These are phyloP conservation scores for Aspergillus sp. DNA, from an alignment of 2,329 filamentous ascomycete genomes.

Conservation along the genomic window DNA sequence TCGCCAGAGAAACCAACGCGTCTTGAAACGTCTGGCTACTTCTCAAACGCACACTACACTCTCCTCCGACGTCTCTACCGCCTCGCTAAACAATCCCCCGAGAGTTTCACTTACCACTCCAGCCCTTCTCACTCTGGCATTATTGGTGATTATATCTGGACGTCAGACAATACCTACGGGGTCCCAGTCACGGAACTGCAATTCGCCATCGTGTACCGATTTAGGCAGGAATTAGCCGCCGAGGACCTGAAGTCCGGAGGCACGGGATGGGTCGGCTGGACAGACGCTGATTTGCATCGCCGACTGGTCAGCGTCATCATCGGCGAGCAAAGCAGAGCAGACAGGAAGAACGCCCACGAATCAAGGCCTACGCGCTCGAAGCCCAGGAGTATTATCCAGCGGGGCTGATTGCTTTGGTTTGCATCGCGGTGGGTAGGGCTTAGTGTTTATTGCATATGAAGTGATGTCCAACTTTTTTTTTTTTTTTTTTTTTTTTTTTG, in stretches of 20 bases:
- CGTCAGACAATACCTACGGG: slow-evolving; percentile 41
- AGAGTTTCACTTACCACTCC: slow-evolving; percentile 39
- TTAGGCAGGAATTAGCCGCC: slow-evolving; percentile 37
- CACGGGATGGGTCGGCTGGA: slow-evolving; percentile 43
- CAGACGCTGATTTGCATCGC: slow-evolving; percentile 44
- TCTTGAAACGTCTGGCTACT: slow-evolving; percentile 40
- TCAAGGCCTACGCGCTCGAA: not conserved
- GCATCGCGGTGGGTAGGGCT: not conserved
- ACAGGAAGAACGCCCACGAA: slow-evolving; percentile 32
- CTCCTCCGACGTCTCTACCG: slow-evolving; percentile 41
- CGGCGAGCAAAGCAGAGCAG: slow-evolving; percentile 46
- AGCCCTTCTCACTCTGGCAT: slow-evolving; percentile 37
- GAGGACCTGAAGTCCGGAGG: slow-evolving; percentile 38
- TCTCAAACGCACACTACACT: slow-evolving; percentile 43
- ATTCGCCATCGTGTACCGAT: slow-evolving; percentile 43
- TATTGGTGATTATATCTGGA: slow-evolving; percentile 45
- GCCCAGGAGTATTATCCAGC: slow-evolving; percentile 4
- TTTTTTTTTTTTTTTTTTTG: slow-evolving; percentile 8
- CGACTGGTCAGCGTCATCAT: slow-evolving; percentile 49
- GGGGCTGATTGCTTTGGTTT: not conserved
- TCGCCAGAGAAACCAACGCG: slow-evolving; percentile 16
- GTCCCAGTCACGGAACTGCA: slow-evolving; percentile 44
- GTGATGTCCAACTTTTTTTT: slow-evolving; percentile 2
- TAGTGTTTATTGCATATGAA: slow-evolving; percentile 3
- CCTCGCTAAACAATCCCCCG: slow-evolving; percentile 37